phyloP scores from a whole-genome alignment of 2,329 filamentous ascomycete species.

The Nakataea oryzae region DNA sequence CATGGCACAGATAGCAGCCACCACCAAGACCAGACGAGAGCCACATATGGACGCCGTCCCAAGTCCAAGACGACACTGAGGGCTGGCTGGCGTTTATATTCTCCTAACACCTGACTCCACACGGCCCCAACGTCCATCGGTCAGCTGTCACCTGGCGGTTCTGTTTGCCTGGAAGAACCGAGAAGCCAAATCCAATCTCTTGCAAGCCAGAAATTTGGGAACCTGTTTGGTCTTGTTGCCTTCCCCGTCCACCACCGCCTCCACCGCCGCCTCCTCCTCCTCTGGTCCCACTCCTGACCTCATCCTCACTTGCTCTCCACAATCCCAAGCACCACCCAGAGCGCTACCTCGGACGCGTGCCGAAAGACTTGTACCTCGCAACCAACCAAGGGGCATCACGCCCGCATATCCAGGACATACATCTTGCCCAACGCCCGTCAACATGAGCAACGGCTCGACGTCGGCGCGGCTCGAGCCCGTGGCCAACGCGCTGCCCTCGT shows the following conservation, averaged over 20 bases:
- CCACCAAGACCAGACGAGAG: neutral
- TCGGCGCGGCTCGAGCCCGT: constrained; percentile 10
- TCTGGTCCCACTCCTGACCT: neutral
- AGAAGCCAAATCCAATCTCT: neutral
- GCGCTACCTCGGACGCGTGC: neutral
- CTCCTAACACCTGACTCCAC: neutral
- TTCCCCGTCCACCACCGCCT: neutral
- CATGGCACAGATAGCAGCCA: neutral
- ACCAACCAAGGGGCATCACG: neutral
- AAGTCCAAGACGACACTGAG: neutral
- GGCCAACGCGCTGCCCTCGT: constrained; percentile 18
- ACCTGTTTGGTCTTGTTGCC: neutral
- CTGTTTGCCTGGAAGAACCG: neutral
- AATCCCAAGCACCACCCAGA: neutral
- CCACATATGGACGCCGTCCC: neutral
- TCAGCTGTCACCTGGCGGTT: neutral
- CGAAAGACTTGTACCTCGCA: neutral
- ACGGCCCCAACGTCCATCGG: neutral
- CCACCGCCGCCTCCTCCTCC: too few species aligned
- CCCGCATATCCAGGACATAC: neutral
- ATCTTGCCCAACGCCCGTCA: neutral
- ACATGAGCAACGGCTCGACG: neutral
- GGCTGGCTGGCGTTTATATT: neutral
- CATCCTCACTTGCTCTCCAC: neutral
- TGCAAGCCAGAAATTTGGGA: neutral